Base-by-base conservation (phyloP, 805 yeast species). In the Kurtzmaniella cleridarum region DNA sequence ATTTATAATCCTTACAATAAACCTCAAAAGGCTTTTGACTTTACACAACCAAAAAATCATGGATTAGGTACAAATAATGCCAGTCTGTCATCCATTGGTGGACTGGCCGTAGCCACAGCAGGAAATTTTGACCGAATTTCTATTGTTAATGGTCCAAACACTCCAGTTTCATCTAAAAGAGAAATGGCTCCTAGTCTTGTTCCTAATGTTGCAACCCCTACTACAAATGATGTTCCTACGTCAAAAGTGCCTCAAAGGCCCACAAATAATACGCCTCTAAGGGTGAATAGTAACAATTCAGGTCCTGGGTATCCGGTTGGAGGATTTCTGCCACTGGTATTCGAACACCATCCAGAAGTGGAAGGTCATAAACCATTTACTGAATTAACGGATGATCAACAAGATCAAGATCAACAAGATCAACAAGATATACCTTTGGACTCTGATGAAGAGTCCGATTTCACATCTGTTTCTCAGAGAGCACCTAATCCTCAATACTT, bases 401-500 rank as follows among this genome's bases (percentile, higher is more conserved):
- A 13, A 15, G 31, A 39, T 8, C 36, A 37, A 24, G 44, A 46
- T 27, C 33, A 33, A 14, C 43, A 42, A 16, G 24, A 44, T 12
- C 42, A 32, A 5, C 47, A 47, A n/a, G 29, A 18, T 8, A 18
- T 29, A 5, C 24, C 24, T 20, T 33, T 48, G 14, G 64, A 57
- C 35, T 67, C 72, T 1, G 73, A 67, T 44, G 54, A 54, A 26
- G 78, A 69, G 34, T 83, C 91, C 1, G 82, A 81, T 51, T 36
- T 36, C 33, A 36, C 39, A 5, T 23, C 30, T 3, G 85, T 84
- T 2, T 81, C 90, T 6, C 91, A 84, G 59, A 68, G 91, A 54
- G 89, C 81, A 20, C 71, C 78, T 12, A 84, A 84, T 50, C 85
- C 84, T 13, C 60, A 65, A 20, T 79, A 76, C 47, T 69, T 64